phyloP scores from a whole-genome alignment of 2,329 filamentous ascomycete genomes.

The Gremmenia infestans region DNA sequence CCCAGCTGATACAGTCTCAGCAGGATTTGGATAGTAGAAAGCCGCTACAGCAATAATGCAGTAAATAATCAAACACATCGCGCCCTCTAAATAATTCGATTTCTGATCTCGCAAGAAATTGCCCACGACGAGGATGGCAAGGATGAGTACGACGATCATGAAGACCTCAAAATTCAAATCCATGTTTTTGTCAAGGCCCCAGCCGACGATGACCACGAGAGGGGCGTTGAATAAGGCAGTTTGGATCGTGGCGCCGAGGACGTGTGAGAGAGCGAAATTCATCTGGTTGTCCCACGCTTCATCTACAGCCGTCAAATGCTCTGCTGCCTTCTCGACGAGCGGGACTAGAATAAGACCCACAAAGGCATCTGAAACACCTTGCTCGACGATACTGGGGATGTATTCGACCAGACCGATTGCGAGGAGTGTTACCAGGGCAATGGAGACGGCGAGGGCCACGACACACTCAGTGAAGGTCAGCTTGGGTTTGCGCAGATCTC shows the following conservation, averaged over 20 bases:
- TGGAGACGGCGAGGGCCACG: conserved; percentile 56
- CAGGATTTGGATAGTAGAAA: not conserved
- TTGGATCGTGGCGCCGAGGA: conserved; percentile 75
- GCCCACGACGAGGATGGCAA: conserved; percentile 36
- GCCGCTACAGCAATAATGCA: not conserved
- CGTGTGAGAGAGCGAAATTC: conserved; percentile 69
- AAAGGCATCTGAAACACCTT: conserved; percentile 60
- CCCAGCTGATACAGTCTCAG: not conserved
- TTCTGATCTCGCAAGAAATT: conserved; percentile 52
- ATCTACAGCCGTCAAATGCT: conserved; percentile 74
- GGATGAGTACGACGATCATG: not conserved
- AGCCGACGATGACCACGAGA: conserved; percentile 61
- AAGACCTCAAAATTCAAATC: conserved; percentile 4
- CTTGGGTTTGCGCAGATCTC: conserved; percentile 57
- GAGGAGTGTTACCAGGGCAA: conserved; percentile 67
- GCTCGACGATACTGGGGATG: conserved; percentile 57
- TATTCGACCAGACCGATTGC: conserved; percentile 69
- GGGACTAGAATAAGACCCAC: conserved; percentile 74
- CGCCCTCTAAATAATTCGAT: conserved; percentile 4
- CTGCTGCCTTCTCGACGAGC: conserved; percentile 72
- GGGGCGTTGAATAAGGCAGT: conserved; percentile 74
- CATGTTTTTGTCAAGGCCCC: conserved; percentile 47
- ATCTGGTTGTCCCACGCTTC: conserved; percentile 72
- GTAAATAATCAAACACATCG: not conserved
- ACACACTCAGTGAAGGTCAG: conserved; percentile 71